These are phyloP conservation scores for Microdochium trichocladiopsis DNA, from an alignment of 2,329 filamentous ascomycete species.

Conservation along the genomic window DNA sequence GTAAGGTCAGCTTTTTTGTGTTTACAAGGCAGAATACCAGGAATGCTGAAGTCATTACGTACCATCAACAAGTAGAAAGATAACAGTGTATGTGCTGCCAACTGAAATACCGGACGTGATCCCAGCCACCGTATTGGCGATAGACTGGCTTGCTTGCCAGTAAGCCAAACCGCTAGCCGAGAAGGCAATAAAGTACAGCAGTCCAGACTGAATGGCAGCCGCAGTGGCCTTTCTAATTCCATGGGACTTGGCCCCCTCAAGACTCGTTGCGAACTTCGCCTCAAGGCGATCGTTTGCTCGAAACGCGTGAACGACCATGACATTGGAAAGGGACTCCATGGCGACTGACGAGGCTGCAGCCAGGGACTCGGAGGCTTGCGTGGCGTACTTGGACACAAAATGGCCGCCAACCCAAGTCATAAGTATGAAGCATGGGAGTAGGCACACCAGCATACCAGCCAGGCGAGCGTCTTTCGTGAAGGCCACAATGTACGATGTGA, in stretches of 20 bases:
- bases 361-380: conserved; percentile 35
- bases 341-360: conserved; percentile 48
- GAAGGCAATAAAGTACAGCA: conserved; percentile 61
- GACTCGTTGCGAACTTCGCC: conserved; percentile 38
- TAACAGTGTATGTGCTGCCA: conserved; percentile 53
- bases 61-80: conserved; percentile 57
- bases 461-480: conserved; percentile 52
- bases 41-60: conserved; percentile 7
- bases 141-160: conserved; percentile 50
- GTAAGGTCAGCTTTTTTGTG: conserved; percentile 28
- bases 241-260: conserved; percentile 35
- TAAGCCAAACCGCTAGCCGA: conserved; percentile 58
- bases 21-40: conserved; percentile 14
- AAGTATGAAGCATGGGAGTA: conserved; percentile 47
- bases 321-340: conserved; percentile 44
- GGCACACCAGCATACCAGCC: conserved; percentile 48
- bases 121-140: conserved; percentile 29
- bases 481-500: conserved; percentile 53
- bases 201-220: conserved; percentile 49
- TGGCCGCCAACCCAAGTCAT: conserved; percentile 46
- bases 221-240: conserved; percentile 49
- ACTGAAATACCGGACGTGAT: conserved; percentile 26
- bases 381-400: conserved; percentile 37
- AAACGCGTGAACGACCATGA: conserved; percentile 48
- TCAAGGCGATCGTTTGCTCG: conserved; percentile 44